Base-by-base conservation (phyloP, 306 rosid genomes). In the Ochetophila trinervis region DNA sequence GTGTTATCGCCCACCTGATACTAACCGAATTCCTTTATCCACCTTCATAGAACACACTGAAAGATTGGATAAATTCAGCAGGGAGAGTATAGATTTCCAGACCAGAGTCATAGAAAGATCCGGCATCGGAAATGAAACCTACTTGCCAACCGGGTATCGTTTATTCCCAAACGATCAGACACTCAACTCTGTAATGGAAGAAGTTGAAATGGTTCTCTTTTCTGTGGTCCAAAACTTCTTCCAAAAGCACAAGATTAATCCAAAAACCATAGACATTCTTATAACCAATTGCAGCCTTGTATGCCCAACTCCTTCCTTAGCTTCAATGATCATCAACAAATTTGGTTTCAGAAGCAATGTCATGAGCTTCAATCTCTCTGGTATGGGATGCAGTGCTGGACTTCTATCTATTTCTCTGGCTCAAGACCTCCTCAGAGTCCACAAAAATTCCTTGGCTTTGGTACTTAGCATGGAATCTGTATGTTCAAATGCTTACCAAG, bases 341-440 rank as follows among this genome's bases (percentile, higher is more conserved):
- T 91, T 84, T 57, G 84, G 90, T 52, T 71, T 88, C n/a, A 51
- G 90, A 44, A 88, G 84, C 82, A 82, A 81, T 19, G 49, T 83
- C 32, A 87, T 78, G 79, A 72, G 90, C 71, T 62, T 79, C 47
- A 83, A 70, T 75, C 79, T 86, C 27, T 63, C 88, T 62, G 94
- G 94, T 61, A 91, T 84, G 91, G 96, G 91, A 14, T 88, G 89
- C 65, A 88, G 96, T 60, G 96, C 94, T 17, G 91, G 91, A 48
- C 56, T 86, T 63, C 61, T 82, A 71, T 83, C 96, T 4, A 70
- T 86, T 60, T 71, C 75, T 73, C 67, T 84, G 70, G 91, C 83
- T 6, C 83, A 74, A 78, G 94, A 84, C 74, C 86, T 88, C 27
- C 69, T 79, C 10, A 78, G 35, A 81, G 83, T 91, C 60, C 85